These are phyloP conservation scores for Blastocystis sp. DNA, from an alignment of 352 stramenopile genomes.

Conservation along the genomic window DNA sequence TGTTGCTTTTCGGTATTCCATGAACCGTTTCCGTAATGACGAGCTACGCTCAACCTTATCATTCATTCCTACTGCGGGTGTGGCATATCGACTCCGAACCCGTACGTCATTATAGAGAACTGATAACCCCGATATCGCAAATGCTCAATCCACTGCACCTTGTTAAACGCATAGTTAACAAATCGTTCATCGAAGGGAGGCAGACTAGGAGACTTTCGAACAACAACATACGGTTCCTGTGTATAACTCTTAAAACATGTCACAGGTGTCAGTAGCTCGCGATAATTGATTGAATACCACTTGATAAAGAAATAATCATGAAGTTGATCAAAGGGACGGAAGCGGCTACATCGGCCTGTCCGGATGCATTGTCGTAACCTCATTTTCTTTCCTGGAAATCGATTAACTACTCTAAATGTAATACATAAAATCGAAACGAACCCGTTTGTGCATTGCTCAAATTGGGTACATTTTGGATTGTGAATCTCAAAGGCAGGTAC, in stretches of 20 bases:
- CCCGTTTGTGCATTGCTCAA: neutral
- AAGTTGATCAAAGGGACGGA: constrained; percentile 26
- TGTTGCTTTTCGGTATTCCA: neutral
- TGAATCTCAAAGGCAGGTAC: constrained; percentile 62
- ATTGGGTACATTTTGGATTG: neutral
- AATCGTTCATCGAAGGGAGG: constrained; percentile 69
- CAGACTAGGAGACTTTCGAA: constrained; percentile 61
- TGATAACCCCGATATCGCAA: constrained; percentile 68
- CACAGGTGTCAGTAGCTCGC: neutral
- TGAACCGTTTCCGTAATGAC: constrained; percentile 21
- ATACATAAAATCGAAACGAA: neutral
- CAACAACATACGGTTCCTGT: constrained; percentile 69
- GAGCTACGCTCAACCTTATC: constrained; percentile 9
- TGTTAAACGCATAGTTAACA: constrained; percentile 71
- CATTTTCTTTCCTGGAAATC: constrained; percentile 20
- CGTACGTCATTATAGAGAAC: constrained; percentile 67
- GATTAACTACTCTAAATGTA: neutral
- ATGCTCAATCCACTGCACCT: constrained; percentile 69
- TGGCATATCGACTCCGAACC: constrained; percentile 69
- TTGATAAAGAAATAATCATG: constrained; percentile 44
- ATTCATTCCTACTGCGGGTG: constrained; percentile 48
- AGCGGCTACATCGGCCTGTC: neutral
- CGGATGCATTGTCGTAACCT: neutral
- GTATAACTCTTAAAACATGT: constrained; percentile 52
- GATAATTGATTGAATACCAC: constrained; percentile 12